Evolutionary conservation across 768 basidiomycete genomes (phyloP), one percentile per base, ranked within the genome.

Genomic region (Hortiboletus flavorubellus): DNA sequence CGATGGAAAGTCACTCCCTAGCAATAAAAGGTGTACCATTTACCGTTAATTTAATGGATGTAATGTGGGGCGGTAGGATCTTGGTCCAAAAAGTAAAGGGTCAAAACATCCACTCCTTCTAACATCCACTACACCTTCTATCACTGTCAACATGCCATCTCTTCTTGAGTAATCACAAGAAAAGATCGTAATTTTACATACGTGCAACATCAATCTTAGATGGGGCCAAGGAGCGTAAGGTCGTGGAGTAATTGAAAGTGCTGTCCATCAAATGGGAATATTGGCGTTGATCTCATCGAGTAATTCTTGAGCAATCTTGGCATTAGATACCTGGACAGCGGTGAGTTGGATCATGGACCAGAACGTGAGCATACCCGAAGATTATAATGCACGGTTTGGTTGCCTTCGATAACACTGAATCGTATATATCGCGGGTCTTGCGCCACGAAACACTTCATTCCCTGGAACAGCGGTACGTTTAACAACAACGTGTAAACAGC

Each of bases 341-440:
- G 40, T 48, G 35, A 56, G 47, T 41, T 16, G 2, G 12, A 42
- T 43, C 29, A 51, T 55, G 14, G 48, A 60, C 12, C 9, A 16
- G 2, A n/a, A 42, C 26, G 31, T 26, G 10, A 7, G 62, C 83
- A 49, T 58, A 90, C 89, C 72, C 86, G 79, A 49, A 92, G 69
- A 70, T 90, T 91, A 68, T 89, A 91, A 65, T 90, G 88, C 12
- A 78, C 78, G 4, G 84, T 79, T 30, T 63, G 68, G 41, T 82
- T 81, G 43, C 75, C 72, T 63, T 89, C 86, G 48, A 91, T 83
- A 38, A 80, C 82, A 63, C 87, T 87, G 69, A 92, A 85, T 51
- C 88, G 77, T 63, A 92, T 65, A 71, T 91, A 92, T 61, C 89
- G 81, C 16, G 88, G 87, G 64, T 92, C 89, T 66, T 88, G 87